Conservation (phyloP, 1,139 yeast species). For the Suhomyces yuchorum region DNA sequence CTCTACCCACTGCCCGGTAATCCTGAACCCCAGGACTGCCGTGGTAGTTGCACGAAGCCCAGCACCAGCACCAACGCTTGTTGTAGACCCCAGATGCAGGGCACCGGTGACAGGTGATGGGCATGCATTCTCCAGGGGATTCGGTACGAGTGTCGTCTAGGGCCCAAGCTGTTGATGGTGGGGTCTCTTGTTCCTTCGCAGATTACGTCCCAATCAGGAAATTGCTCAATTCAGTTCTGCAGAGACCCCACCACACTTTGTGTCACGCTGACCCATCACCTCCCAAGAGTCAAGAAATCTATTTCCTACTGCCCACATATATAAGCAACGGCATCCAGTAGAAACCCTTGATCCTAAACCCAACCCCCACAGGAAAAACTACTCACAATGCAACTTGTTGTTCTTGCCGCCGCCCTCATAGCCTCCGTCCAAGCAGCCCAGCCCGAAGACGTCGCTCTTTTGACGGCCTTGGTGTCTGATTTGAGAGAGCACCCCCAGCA, state of each 20-base stretch:
- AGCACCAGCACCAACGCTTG: too few relatives aligned
- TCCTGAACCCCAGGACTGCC: too few relatives aligned
- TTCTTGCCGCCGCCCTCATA: slow-evolving; percentile 5
- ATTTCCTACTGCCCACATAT: background rate
- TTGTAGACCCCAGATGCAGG: too few relatives aligned
- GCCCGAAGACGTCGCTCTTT: slow-evolving; percentile 34
- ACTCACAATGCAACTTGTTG: slow-evolving; percentile 1
- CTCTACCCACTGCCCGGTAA: too few relatives aligned
- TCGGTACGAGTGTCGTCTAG: background rate
- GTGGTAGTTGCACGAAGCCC: too few relatives aligned
- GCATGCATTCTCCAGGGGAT: too few relatives aligned
- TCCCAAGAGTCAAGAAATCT: background rate
- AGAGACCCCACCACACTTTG: background rate
- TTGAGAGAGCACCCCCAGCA: slow-evolving; percentile 25
- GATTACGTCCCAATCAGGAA: background rate
- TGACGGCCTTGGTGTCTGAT: slow-evolving; percentile 45
- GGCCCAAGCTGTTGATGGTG: background rate
- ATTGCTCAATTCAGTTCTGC: background rate
- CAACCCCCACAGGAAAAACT: background rate
- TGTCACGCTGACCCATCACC: background rate
- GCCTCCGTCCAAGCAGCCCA: slow-evolving; percentile 30
- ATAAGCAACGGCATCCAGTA: background rate
- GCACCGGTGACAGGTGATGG: too few relatives aligned
- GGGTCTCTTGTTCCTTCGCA: background rate
- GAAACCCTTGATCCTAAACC: background rate